Percentiles rank a stretch among this genome's conserved stretches.
Conservation (phyloP, 192 early-diverging fungal genomes). For the Entomortierella lignicola region DNA sequence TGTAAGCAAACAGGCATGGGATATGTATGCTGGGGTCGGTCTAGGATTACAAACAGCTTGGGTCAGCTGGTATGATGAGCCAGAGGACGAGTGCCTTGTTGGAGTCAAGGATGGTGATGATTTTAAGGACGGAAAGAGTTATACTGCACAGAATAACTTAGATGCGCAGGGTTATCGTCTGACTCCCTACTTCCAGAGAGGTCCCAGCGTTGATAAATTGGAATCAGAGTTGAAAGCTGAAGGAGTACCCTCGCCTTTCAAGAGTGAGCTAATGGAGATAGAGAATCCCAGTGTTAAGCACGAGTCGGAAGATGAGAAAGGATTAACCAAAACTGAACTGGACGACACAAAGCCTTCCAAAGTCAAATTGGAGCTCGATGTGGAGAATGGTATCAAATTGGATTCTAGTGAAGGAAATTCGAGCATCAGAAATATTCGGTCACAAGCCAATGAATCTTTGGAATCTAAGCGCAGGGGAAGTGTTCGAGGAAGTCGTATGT, state of each 20-base stretch:
- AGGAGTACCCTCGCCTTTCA: conserved; percentile 14
- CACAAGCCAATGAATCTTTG: background rate
- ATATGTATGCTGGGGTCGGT: conserved; percentile 62
- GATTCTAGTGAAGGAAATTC: conserved; percentile 7
- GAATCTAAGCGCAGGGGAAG: conserved; percentile 2
- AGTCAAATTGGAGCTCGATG: conserved; percentile 20
- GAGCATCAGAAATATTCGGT: background rate
- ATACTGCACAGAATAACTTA: conserved; percentile 36
- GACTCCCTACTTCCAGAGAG: conserved; percentile 31
- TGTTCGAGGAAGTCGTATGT: conserved; percentile 55
- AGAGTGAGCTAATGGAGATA: background rate
- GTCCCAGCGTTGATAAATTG: conserved; percentile 11
- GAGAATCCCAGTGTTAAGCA: conserved; percentile 2
- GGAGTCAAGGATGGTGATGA: background rate
- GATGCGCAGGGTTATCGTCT: conserved; percentile 35
- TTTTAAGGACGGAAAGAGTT: background rate
- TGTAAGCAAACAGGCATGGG: conserved; percentile 77
- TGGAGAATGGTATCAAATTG: background rate
- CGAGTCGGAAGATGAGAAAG: conserved; percentile 5
- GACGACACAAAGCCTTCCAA: conserved; percentile 10
- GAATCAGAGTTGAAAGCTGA: conserved; percentile 13
- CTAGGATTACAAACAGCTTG: conserved; percentile 42
- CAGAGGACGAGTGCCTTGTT: conserved; percentile 10
- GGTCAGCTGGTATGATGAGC: conserved; percentile 39
- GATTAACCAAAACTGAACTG: conserved; percentile 1